A percentile compares a stretch with the other conserved stretches of the same genome.
phyloP scores from a whole-genome alignment of 2,329 filamentous ascomycete species.

The Colletotrichum sojae region DNA sequence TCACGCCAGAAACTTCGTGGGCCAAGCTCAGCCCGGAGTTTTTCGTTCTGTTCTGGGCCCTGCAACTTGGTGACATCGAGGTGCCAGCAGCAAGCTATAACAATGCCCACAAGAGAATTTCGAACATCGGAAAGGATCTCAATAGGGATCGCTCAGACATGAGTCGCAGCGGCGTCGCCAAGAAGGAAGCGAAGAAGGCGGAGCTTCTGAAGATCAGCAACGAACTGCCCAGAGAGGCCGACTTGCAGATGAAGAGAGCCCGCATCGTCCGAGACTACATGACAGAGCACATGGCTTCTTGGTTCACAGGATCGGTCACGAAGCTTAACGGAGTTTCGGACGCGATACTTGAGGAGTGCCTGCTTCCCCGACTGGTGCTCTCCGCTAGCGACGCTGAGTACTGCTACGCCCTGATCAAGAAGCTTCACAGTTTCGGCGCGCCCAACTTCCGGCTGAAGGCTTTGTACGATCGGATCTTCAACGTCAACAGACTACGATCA shows the following conservation, averaged over 20 bases:
- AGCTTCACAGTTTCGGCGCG: conserved; percentile 86
- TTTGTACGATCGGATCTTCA: conserved; percentile 87
- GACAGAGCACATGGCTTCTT: conserved; percentile 80
- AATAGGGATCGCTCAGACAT: conserved; percentile 81
- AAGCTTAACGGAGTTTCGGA: conserved; percentile 80
- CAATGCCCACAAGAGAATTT: conserved; percentile 78
- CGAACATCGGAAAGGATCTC: conserved; percentile 76
- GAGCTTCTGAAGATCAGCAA: conserved; percentile 78
- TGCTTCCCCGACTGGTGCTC: conserved; percentile 88
- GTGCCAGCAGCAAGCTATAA: conserved; percentile 85
- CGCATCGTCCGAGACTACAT: conserved; percentile 79
- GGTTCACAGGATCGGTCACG: conserved; percentile 78
- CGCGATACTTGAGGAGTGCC: conserved; percentile 87
- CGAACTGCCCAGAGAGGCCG: conserved; percentile 78
- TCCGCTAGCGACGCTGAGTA: conserved; percentile 92
- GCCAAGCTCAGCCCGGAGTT: conserved; percentile 82
- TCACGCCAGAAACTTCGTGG: conserved; percentile 75
- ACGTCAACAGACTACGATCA: conserved; percentile 82
- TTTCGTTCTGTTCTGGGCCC: conserved; percentile 92
- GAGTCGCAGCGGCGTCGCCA: conserved; percentile 74
- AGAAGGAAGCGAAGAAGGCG: conserved; percentile 79
- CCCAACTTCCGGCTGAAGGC: conserved; percentile 90
- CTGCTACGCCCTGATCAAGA: conserved; percentile 87
- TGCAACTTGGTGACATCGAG: conserved; percentile 85
- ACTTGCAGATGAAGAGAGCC: conserved; percentile 73